Percentiles rank a stretch among this genome's conserved stretches.
phyloP scores from a whole-genome alignment of 129 eudicot species.

The Centrapalus pauciflorus region DNA sequence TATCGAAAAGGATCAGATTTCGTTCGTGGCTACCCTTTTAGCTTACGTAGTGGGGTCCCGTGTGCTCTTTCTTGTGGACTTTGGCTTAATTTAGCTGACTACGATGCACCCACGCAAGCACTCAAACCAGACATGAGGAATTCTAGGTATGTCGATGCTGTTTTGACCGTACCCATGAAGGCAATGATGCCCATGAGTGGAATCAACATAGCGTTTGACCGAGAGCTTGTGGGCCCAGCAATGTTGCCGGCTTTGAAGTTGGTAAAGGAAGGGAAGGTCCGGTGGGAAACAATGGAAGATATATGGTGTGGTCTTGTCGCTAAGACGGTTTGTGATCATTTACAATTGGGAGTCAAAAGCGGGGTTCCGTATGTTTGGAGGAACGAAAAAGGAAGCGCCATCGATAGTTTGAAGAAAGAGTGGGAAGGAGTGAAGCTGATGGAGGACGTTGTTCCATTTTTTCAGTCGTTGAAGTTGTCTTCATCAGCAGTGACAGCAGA shows the following conservation, averaged over 20 bases:
- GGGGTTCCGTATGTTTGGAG: conserved; percentile 97
- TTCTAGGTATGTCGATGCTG: conserved; percentile 79
- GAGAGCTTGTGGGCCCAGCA: conserved; percentile 79
- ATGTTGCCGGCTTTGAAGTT: conserved; percentile 71
- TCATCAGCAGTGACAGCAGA: conserved; percentile 59
- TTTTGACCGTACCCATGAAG: conserved; percentile 70
- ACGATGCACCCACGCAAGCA: conserved; percentile 95
- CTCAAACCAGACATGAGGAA: conserved; percentile 71
- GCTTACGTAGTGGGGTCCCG: conserved; percentile 73
- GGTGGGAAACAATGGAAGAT: conserved; percentile 97
- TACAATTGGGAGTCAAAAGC: conserved; percentile 75
- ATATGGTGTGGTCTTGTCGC: conserved; percentile 85
- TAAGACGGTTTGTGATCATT: conserved; percentile 72
- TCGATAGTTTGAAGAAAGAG: conserved; percentile 88
- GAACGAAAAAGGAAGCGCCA: conserved; percentile 74
- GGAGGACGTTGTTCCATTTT: conserved; percentile 89
- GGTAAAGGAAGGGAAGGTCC: conserved; percentile 68
- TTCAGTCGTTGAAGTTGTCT: conserved; percentile 59
- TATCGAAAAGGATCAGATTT: conserved; percentile 85
- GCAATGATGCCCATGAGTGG: conserved; percentile 90
- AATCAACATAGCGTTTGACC: conserved; percentile 69
- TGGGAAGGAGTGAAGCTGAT: conserved; percentile 92
- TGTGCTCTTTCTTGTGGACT: conserved; percentile 91
- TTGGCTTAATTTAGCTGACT: conserved; percentile 92
- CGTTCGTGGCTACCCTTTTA: conserved; percentile 97